A percentile compares a stretch with the other conserved stretches of the same genome.
Conservation (phyloP, 768 basidiomycete species). For the Auriscalpium orientale region DNA sequence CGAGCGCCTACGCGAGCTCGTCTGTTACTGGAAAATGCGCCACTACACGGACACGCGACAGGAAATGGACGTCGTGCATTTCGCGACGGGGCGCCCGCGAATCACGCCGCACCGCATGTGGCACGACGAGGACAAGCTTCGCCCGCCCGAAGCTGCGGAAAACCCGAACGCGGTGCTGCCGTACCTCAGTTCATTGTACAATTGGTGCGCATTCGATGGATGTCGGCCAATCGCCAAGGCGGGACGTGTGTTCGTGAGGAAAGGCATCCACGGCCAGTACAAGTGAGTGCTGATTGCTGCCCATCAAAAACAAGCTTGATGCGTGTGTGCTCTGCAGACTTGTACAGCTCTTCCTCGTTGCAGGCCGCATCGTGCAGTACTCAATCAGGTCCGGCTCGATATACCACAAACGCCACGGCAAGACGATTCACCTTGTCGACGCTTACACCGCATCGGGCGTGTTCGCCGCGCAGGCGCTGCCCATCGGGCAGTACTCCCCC, state of each 20-base stretch:
- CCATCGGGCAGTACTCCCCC: slow-evolving; percentile 54
- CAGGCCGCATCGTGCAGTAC: slow-evolving; percentile 70
- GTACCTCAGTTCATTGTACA: slow-evolving; percentile 61
- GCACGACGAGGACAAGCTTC: slow-evolving; percentile 29
- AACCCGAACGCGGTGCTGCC: slow-evolving; percentile 48
- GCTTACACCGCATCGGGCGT: slow-evolving; percentile 86
- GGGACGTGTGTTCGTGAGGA: slow-evolving; percentile 66
- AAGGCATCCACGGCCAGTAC: slow-evolving; percentile 69
- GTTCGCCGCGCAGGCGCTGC: slow-evolving; percentile 61
- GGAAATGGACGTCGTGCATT: slow-evolving; percentile 73
- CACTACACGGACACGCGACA: slow-evolving; percentile 69
- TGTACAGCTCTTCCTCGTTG: slow-evolving; percentile 65
- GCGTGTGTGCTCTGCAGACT: slow-evolving; percentile 32
- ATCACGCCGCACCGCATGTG: slow-evolving; percentile 49
- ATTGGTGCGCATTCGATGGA: slow-evolving; percentile 79
- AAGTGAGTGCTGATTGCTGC: slow-evolving; percentile 40
- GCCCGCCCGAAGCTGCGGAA: slow-evolving; percentile 41
- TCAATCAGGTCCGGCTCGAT: slow-evolving; percentile 50
- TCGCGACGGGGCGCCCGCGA: slow-evolving; percentile 39
- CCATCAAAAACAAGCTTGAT: not conserved
- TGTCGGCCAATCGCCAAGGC: slow-evolving; percentile 71
- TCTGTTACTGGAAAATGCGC: slow-evolving; percentile 73
- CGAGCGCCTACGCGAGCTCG: slow-evolving; percentile 57
- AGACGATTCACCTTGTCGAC: slow-evolving; percentile 56
- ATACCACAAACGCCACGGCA: slow-evolving; percentile 48